Percentiles rank a stretch among this genome's conserved stretches.
These are phyloP conservation scores for Mucor plumbeus DNA, from an alignment of 371 early-diverging fungal genomes.

Conservation along the genomic window DNA sequence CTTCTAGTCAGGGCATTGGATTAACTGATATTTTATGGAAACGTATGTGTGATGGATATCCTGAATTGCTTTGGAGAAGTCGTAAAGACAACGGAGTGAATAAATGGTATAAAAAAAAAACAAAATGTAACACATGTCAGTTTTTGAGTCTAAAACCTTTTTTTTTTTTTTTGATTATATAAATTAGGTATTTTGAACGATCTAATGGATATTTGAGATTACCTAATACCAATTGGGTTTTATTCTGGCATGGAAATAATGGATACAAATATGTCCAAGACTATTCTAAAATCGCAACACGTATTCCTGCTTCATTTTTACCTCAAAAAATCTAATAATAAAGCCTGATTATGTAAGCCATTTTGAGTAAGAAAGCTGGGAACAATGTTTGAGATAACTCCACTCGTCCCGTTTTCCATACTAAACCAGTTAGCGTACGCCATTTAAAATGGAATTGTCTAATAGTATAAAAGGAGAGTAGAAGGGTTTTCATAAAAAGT, in stretches of 20 bases:
- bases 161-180: neutral
- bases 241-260: constrained; percentile 77
- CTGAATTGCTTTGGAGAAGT: constrained; percentile 85
- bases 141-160: neutral
- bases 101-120: constrained; percentile 67
- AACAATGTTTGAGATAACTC: neutral
- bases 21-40: constrained; percentile 94
- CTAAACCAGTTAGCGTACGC: constrained; percentile 3
- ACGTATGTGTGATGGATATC: constrained; percentile 71
- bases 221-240: constrained; percentile 71
- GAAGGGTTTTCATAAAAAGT: constrained; percentile 2
- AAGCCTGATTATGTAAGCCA: neutral
- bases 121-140: constrained; percentile 8
- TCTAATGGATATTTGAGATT: constrained; percentile 75
- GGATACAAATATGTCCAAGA: constrained; percentile 46
- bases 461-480: neutral
- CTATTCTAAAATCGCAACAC: constrained; percentile 40
- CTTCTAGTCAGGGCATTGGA: constrained; percentile 89
- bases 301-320: constrained; percentile 49
- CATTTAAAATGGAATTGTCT: neutral
- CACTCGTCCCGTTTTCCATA: neutral
- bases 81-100: constrained; percentile 91
- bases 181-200: constrained; percentile 84
- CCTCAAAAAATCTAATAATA: constrained; percentile 3
- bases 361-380: constrained; percentile 6